phyloP scores from a whole-genome alignment of 1,139 yeast species.

The Yamadazyma dendronema region DNA sequence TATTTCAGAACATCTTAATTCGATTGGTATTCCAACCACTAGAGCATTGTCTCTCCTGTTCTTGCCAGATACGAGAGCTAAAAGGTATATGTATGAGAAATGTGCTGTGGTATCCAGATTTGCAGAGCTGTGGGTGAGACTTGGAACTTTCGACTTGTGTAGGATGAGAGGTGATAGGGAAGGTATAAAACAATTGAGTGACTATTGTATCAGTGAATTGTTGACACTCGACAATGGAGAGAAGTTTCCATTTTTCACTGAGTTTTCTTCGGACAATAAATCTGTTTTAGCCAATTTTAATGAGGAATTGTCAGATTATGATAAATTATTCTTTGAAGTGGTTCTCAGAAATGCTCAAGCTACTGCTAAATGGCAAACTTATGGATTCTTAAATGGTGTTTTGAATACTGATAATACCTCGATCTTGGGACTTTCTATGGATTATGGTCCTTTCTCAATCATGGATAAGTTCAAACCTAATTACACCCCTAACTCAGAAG shows the following conservation, averaged over 20 bases:
- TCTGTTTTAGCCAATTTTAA: conserved; percentile 21
- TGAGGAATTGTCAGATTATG: conserved; percentile 54
- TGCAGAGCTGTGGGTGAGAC: conserved; percentile 82
- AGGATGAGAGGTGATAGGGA: conserved; percentile 69
- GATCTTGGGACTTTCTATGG: conserved; percentile 79
- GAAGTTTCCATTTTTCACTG: conserved; percentile 36
- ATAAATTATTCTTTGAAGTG: conserved; percentile 67
- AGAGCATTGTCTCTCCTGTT: conserved; percentile 73
- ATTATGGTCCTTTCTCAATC: conserved; percentile 93
- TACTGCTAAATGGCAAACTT: conserved; percentile 85
- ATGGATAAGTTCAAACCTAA: conserved; percentile 80
- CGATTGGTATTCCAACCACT: conserved; percentile 84
- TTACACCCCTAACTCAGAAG: conserved; percentile 91
- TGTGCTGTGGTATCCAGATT: conserved; percentile 86
- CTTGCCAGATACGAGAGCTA: conserved; percentile 76
- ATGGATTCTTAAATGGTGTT: conserved; percentile 93
- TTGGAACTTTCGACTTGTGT: conserved; percentile 88
- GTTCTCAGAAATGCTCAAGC: conserved; percentile 70
- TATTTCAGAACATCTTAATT: conserved; percentile 77
- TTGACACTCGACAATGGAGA: conserved; percentile 34
- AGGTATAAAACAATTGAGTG: conserved; percentile 62
- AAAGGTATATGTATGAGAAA: conserved; percentile 66
- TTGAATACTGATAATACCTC: conserved; percentile 93
- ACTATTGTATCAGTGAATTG: conserved; percentile 70
- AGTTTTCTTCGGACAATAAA: conserved; percentile 15